Evolutionary conservation across 768 basidiomycete genomes (phyloP).

Genomic region (Suillus subalutaceus): DNA sequence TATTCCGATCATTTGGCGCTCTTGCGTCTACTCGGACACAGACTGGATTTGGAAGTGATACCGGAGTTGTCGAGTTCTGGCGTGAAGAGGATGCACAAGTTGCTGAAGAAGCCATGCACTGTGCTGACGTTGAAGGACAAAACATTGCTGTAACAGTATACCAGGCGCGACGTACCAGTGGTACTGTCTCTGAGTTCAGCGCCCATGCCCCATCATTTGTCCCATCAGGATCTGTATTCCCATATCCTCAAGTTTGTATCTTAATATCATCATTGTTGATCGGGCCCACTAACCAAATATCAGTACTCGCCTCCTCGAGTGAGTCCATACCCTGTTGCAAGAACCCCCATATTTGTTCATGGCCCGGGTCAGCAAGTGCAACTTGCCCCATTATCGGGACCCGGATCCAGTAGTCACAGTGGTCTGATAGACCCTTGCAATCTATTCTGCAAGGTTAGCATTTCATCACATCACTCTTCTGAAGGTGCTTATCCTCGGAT

Average conservation of each 20-base stretch:
- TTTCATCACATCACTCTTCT: conserved; percentile 14
- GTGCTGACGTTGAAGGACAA: conserved; percentile 79
- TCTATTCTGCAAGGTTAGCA: conserved; percentile 79
- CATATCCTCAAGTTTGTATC: conserved; percentile 64
- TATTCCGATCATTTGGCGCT: conserved; percentile 84
- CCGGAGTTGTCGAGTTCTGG: conserved; percentile 84
- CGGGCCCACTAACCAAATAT: conserved; percentile 9
- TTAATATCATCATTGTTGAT: conserved; percentile 10
- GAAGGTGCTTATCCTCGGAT: conserved; percentile 13
- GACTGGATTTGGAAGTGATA: conserved; percentile 76
- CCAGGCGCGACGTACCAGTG: conserved; percentile 62
- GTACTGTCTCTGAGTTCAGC: conserved; percentile 66
- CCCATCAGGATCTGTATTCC: conserved; percentile 65
- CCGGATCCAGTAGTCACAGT: conserved; percentile 81
- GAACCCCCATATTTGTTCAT: conserved; percentile 63
- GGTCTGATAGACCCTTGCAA: conserved; percentile 92
- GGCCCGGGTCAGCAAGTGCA: conserved; percentile 93
- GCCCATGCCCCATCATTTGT: conserved; percentile 76
- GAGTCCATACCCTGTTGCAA: conserved; percentile 48
- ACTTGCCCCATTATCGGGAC: conserved; percentile 70
- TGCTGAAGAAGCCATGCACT: conserved; percentile 84
- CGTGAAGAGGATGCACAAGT: conserved; percentile 80
- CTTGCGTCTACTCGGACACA: conserved; percentile 77
- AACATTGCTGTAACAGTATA: conserved; percentile 85
- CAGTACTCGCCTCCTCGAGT: conserved; percentile 74